Conservation (phyloP, 1,284 basidiomycete species). For the Amylostereum areolatum region DNA sequence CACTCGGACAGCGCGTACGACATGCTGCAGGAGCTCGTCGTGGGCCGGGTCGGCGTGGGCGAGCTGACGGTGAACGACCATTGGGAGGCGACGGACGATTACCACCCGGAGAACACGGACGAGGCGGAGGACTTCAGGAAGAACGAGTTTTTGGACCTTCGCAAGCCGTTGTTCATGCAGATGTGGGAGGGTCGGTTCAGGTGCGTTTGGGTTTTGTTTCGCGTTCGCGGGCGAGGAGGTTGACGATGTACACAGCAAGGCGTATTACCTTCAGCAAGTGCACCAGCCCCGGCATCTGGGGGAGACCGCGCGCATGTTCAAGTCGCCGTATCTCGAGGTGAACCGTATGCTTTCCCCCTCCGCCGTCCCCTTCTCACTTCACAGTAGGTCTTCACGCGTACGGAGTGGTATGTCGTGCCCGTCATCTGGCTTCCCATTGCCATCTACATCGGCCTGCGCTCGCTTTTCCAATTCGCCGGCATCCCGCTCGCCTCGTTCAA, state of each 20-base stretch:
- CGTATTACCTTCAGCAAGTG: constrained; percentile 94
- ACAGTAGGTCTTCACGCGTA: constrained; percentile 73
- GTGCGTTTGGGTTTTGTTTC: constrained; percentile 25
- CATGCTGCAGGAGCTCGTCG: constrained; percentile 83
- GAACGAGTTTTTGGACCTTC: constrained; percentile 91
- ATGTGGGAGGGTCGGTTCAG: constrained; percentile 82
- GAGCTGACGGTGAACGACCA: constrained; percentile 77
- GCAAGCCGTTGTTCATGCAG: constrained; percentile 80
- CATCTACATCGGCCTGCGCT: constrained; percentile 74
- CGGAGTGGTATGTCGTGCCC: constrained; percentile 94
- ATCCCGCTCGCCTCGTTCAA: constrained; percentile 50
- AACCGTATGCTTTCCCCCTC: constrained; percentile 13
- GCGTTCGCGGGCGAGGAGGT: not conserved
- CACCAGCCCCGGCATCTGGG: constrained; percentile 92
- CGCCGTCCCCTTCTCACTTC: not conserved
- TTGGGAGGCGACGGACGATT: constrained; percentile 85
- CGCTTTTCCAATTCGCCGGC: constrained; percentile 75
- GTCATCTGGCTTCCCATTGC: constrained; percentile 90
- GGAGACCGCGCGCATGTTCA: constrained; percentile 86
- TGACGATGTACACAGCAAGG: constrained; percentile 53
- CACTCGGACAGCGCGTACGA: constrained; percentile 92
- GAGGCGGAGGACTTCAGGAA: constrained; percentile 74
- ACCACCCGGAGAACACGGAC: constrained; percentile 86
- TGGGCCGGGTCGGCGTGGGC: constrained; percentile 77
- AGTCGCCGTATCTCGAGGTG: constrained; percentile 78